Percentiles rank a stretch among this genome's conserved stretches.
Conservation (phyloP, 352 stramenopile species). For the Globisporangium abappressorium region DNA sequence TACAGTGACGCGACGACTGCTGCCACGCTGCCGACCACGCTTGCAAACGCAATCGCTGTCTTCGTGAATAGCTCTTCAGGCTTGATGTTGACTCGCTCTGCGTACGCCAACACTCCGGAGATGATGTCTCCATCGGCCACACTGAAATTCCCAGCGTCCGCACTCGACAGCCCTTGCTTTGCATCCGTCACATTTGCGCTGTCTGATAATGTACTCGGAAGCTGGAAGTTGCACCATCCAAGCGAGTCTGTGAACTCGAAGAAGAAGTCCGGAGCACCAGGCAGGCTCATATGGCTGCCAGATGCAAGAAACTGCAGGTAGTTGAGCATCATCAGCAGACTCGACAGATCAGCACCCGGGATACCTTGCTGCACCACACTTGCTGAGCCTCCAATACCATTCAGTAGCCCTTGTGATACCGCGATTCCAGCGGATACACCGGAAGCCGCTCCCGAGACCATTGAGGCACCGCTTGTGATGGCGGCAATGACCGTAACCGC, state of each 20-base stretch:
- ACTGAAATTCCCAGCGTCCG: constrained; percentile 36
- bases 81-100: constrained; percentile 56
- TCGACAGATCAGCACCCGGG: constrained; percentile 47
- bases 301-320: constrained; percentile 75
- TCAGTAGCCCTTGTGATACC: constrained; percentile 27
- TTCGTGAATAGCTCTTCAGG: constrained; percentile 72
- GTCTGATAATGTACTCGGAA: not conserved
- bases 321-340: constrained; percentile 59
- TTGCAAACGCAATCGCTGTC: constrained; percentile 63
- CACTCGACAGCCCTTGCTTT: constrained; percentile 23
- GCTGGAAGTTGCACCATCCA: constrained; percentile 59
- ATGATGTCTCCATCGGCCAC: constrained; percentile 74
- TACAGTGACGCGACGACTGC: constrained; percentile 58
- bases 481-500: constrained; percentile 46
- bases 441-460: constrained; percentile 23
- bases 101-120: constrained; percentile 64
- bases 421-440: constrained; percentile 19
- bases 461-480: constrained; percentile 31
- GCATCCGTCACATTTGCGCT: constrained; percentile 5
- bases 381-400: constrained; percentile 19
- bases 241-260: constrained; percentile 71
- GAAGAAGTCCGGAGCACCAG: constrained; percentile 55
- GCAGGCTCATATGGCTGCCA: constrained; percentile 58
- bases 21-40: constrained; percentile 54
- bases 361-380: constrained; percentile 18